phyloP scores from a whole-genome alignment of 192 early-diverging fungal genomes.

The Gamsiella multidivaricata region DNA sequence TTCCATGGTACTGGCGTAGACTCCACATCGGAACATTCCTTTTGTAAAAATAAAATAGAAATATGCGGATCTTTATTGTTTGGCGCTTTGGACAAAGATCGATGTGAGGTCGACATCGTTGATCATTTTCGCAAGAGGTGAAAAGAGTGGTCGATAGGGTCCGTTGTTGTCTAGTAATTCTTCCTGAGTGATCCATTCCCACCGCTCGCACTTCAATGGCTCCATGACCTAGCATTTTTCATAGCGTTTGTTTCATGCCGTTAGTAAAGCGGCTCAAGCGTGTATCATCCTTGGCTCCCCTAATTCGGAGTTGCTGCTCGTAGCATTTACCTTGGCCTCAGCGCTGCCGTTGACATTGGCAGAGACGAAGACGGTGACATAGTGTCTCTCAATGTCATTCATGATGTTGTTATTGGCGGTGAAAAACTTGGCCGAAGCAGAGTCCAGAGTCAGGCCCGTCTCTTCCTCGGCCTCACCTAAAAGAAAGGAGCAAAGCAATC shows the following conservation, averaged over 20 bases:
- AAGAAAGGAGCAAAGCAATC: not conserved
- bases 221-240: constrained; percentile 34
- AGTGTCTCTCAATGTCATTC: constrained; percentile 60
- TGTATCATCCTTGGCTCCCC: too few species aligned
- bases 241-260: not conserved
- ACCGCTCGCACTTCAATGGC: constrained; percentile 36
- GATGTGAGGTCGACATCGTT: constrained; percentile 23
- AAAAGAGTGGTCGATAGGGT: constrained; percentile 42
- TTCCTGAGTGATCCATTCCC: constrained; percentile 39
- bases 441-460: constrained; percentile 53
- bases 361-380: constrained; percentile 67
- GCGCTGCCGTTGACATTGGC: constrained; percentile 25
- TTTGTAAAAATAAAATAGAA: too few species aligned
- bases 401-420: constrained; percentile 67
- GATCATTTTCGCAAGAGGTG: constrained; percentile 36
- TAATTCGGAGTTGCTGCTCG: too few species aligned
- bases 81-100: constrained; percentile 15
- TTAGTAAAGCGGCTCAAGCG: too few species aligned
- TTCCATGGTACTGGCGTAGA: not conserved
- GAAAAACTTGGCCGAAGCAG: constrained; percentile 48
- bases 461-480: constrained; percentile 58
- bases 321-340: constrained; percentile 15
- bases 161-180: constrained; percentile 37
- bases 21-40: too few species aligned
- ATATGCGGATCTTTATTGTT: too few species aligned